Evolutionary conservation across 1,139 yeast genomes (phyloP).

Genomic region (Pneumocystis oryctolagi): DNA sequence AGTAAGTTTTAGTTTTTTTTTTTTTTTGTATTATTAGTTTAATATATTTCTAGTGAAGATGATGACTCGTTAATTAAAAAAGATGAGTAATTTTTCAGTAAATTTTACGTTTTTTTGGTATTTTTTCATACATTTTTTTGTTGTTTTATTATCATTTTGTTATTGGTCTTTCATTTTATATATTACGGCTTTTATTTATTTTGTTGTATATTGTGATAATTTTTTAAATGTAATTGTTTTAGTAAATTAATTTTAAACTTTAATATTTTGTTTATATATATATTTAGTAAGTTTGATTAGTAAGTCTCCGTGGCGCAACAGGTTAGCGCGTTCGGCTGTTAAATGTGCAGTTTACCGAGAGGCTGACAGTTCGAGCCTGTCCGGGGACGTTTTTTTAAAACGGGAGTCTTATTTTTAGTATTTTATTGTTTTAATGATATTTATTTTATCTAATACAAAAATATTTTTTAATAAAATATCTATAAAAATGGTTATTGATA

Average conservation of each 20-base stretch:
- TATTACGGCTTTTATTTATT: too few species aligned
- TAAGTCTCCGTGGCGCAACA: neutral
- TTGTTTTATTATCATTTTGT: neutral
- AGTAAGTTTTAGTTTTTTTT: conserved; percentile 28
- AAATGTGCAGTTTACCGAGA: neutral
- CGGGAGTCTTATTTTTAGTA: neutral
- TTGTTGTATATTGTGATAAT: too few species aligned
- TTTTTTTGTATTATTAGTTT: too few species aligned
- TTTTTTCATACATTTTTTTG: neutral
- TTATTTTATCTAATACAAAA: too few species aligned
- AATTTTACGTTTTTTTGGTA: neutral
- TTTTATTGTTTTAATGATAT: neutral
- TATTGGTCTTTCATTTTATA: too few species aligned
- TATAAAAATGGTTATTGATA: too few species aligned
- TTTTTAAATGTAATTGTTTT: neutral
- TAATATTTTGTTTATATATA: neutral
- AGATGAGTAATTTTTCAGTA: neutral
- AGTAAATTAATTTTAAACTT: neutral
- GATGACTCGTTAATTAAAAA: conserved; percentile 12
- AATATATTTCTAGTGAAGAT: conserved; percentile 31
- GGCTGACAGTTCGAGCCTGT: conserved; percentile 2
- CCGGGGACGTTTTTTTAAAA: neutral
- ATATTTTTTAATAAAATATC: too few species aligned
- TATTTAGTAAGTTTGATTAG: neutral
- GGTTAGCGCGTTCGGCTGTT: conserved; percentile 2